Conservation (phyloP, 2,329 filamentous ascomycete genomes). For the Trichoderma asperellum region DNA sequence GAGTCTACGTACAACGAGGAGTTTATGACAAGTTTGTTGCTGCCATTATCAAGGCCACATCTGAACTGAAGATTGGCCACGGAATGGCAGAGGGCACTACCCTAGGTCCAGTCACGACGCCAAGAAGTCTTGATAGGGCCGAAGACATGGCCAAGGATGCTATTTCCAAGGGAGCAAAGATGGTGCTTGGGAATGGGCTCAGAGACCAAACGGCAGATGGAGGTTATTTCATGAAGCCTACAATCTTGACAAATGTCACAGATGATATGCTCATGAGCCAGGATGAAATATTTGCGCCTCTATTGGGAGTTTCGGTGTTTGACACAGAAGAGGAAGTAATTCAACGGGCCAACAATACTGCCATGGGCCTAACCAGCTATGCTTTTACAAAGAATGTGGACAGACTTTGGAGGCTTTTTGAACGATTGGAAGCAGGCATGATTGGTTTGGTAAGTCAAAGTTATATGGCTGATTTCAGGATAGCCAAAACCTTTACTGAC, state of each 20-base stretch:
- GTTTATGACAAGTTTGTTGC: constrained; percentile 65
- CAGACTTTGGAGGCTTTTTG: constrained; percentile 49
- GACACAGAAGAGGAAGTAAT: constrained; percentile 72
- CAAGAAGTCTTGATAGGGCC: constrained; percentile 41
- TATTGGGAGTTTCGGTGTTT: constrained; percentile 70
- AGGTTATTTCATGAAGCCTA: constrained; percentile 70
- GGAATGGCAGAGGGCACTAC: constrained; percentile 51
- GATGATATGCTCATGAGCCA: constrained; percentile 67
- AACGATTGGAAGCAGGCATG: constrained; percentile 53
- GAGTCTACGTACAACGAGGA: constrained; percentile 62
- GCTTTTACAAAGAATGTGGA: constrained; percentile 62
- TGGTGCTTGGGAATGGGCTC: constrained; percentile 58
- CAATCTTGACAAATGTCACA: constrained; percentile 68
- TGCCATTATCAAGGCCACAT: constrained; percentile 56
- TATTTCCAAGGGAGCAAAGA: constrained; percentile 61
- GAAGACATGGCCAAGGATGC: constrained; percentile 62
- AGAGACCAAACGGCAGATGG: constrained; percentile 49
- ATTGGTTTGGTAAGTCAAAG: constrained; percentile 41
- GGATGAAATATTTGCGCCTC: constrained; percentile 74
- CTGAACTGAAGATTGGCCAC: constrained; percentile 63
- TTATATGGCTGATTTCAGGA: background rate
- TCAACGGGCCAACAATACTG: constrained; percentile 64
- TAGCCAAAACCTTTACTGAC: background rate
- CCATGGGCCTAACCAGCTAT: constrained; percentile 73
- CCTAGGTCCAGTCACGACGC: constrained; percentile 44